phyloP scores from a whole-genome alignment of 2,329 filamentous ascomycete species.

The Pseudogymnoascus sp. region DNA sequence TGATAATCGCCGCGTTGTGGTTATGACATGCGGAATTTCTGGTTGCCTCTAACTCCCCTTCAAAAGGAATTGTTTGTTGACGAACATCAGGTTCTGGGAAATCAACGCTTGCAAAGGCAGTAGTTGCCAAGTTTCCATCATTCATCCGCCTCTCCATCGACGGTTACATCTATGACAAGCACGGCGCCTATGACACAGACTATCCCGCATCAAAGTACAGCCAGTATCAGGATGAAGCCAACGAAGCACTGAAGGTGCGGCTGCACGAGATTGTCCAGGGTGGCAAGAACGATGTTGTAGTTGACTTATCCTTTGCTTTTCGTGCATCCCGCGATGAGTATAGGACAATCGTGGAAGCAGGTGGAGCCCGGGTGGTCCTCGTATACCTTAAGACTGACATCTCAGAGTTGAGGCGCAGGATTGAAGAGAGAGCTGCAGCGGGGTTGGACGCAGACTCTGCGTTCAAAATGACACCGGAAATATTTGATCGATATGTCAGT shows the following conservation, averaged over 20 bases:
- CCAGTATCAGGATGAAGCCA: not conserved
- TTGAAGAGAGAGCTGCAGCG: not conserved
- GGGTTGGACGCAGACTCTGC: not conserved
- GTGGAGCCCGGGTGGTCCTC: not conserved
- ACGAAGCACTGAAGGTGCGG: not conserved
- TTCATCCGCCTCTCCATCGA: slow-evolving; percentile 7
- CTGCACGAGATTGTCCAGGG: not conserved
- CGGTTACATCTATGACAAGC: not conserved
- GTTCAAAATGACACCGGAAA: not conserved
- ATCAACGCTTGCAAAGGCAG: not conserved
- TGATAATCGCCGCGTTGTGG: not conserved
- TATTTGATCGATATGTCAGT: not conserved
- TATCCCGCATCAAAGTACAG: not conserved
- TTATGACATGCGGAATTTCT: not conserved
- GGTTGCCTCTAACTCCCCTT: not conserved
- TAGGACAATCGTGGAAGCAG: not conserved
- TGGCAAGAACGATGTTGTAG: not conserved
- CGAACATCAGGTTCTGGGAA: not conserved
- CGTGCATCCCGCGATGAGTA: not conserved
- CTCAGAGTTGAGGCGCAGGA: not conserved
- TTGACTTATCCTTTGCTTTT: not conserved
- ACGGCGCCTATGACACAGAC: not conserved
- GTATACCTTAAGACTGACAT: not conserved
- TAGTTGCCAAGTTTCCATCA: not conserved
- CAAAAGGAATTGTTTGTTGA: not conserved